Conservation (phyloP, 768 basidiomycete species). For the Lactarius indigo region DNA sequence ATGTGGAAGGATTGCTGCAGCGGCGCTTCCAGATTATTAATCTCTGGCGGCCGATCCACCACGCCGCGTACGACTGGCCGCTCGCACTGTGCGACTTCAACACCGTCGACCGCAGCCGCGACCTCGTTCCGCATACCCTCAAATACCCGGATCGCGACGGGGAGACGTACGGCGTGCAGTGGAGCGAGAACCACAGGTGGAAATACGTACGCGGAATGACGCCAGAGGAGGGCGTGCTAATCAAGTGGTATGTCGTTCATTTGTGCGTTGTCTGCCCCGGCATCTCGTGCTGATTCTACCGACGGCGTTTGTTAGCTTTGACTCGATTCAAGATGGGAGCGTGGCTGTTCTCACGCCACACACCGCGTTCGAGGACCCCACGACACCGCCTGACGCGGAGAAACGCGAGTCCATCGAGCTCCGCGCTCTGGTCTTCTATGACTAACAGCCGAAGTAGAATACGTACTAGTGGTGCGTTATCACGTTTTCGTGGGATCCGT, state of each 20-base stretch:
- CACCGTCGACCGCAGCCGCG: conserved; percentile 37
- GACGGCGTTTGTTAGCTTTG: conserved; percentile 31
- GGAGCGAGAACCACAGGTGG: conserved; percentile 42
- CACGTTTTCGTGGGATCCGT: neutral
- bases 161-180: conserved; percentile 41
- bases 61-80: conserved; percentile 45
- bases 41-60: conserved; percentile 50
- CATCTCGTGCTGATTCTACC: conserved; percentile 2
- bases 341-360: conserved; percentile 59
- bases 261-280: too few species aligned
- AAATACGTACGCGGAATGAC: conserved; percentile 44
- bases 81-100: conserved; percentile 48
- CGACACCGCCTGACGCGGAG: conserved; percentile 47
- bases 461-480: neutral
- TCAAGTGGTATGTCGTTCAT: conserved; percentile 40
- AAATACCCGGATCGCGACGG: conserved; percentile 42
- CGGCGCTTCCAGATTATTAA: conserved; percentile 52
- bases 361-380: conserved; percentile 56
- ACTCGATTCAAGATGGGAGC: conserved; percentile 38
- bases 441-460: conserved; percentile 29
- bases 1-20: conserved; percentile 38
- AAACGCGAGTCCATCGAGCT: conserved; percentile 59
- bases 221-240: conserved; percentile 44
- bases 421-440: conserved; percentile 61
- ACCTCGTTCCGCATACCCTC: conserved; percentile 39